Conservation (phyloP, 805 yeast species). For the Candida sphagnicola region DNA sequence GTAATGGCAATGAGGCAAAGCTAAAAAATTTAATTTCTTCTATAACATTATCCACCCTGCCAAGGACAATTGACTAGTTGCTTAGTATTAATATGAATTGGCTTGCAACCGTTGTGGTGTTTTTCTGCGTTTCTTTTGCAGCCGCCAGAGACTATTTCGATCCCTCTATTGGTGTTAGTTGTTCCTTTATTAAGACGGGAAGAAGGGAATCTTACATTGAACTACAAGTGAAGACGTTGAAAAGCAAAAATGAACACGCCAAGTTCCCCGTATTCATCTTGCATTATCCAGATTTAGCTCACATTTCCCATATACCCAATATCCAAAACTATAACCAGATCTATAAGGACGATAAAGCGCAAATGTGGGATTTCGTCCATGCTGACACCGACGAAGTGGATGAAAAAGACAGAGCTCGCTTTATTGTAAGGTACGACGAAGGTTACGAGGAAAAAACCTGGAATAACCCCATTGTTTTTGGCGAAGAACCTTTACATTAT, state of each 20-base stretch:
- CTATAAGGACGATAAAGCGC: constrained; percentile 6
- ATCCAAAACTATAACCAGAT: constrained; percentile 10
- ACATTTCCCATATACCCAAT: constrained; percentile 17
- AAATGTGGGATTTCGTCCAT: constrained; percentile 5
- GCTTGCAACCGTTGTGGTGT: not conserved
- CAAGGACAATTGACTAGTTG: too few relatives aligned
- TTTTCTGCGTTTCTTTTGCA: not conserved
- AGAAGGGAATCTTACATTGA: constrained; percentile 6
- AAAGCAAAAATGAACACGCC: constrained; percentile 4
- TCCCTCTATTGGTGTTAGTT: not conserved
- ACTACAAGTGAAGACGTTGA: constrained; percentile 9
- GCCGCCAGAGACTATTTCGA: not conserved
- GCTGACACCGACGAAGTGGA: constrained; percentile 5
- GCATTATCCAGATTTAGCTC: constrained; percentile 18
- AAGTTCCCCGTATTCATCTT: constrained; percentile 22
- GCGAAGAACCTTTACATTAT: constrained; percentile 9
- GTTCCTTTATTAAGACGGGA: constrained; percentile 3
- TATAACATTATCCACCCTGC: too few relatives aligned
- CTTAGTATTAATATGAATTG: too few relatives aligned
- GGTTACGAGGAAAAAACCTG: constrained; percentile 3
- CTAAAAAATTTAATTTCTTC: too few relatives aligned
- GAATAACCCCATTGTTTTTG: constrained; percentile 2
- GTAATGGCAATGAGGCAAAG: too few relatives aligned
- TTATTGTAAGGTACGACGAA: constrained; percentile 4
- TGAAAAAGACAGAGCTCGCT: constrained; percentile 1